Evolutionary conservation across 1,284 basidiomycete species (phyloP).

Genomic region (Melampsora abietis-canadensis): DNA sequence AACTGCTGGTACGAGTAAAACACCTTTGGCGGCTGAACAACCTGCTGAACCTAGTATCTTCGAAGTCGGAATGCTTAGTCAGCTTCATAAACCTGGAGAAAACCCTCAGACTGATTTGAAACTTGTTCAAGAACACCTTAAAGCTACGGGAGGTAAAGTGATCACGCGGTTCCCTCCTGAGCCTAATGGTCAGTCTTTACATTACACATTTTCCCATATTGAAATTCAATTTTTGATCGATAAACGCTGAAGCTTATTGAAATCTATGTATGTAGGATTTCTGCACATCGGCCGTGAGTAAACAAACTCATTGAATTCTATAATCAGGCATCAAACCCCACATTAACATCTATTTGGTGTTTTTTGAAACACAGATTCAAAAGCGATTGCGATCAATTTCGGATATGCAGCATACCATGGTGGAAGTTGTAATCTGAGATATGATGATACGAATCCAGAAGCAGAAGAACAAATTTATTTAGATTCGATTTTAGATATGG

Average conservation of each 20-base stretch:
- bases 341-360: neutral
- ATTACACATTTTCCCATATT: neutral
- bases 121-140: slow-evolving; percentile 77
- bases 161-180: slow-evolving; percentile 98
- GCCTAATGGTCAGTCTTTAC: slow-evolving; percentile 57
- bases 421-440: slow-evolving; percentile 88
- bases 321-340: too few relatives aligned
- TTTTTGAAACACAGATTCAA: slow-evolving; percentile 62
- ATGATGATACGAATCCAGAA: slow-evolving; percentile 98
- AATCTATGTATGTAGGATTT: slow-evolving; percentile 19
- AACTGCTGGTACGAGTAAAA: slow-evolving; percentile 52
- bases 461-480: slow-evolving; percentile 95
- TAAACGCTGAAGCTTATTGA: neutral
- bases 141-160: slow-evolving; percentile 75
- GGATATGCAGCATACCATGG: slow-evolving; percentile 89
- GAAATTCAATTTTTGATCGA: neutral
- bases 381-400: slow-evolving; percentile 97
- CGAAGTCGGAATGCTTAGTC: slow-evolving; percentile 88
- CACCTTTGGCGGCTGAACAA: slow-evolving; percentile 42
- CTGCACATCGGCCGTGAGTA: slow-evolving; percentile 37
- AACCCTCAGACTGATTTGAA: slow-evolving; percentile 81
- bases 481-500: slow-evolving; percentile 89
- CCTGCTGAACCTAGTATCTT: slow-evolving; percentile 64
- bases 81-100: slow-evolving; percentile 87
- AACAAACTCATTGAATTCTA: too few relatives aligned